Evolutionary conservation across 495 filamentous ascomycete species (phyloP).

Genomic region (Penicilliopsis zonata): DNA sequence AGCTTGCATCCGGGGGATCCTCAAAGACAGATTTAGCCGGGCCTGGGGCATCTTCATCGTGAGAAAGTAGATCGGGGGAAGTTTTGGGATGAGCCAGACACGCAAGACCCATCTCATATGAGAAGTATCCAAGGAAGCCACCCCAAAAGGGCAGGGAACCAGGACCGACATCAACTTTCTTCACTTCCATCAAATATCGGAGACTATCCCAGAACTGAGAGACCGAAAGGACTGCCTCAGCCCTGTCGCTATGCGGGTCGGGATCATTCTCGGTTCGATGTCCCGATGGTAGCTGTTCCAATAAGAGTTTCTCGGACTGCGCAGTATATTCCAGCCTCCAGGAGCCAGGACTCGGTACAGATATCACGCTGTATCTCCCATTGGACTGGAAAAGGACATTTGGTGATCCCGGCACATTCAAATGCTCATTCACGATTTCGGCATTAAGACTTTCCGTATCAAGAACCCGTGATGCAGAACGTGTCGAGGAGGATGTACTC

Average conservation of each 20-base stretch:
- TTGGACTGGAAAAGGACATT: conserved; percentile 32
- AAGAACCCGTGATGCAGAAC: conserved; percentile 18
- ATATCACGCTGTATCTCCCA: conserved; percentile 28
- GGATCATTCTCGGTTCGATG: neutral
- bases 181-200: conserved; percentile 41
- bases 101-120: conserved; percentile 72
- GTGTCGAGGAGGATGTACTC: conserved; percentile 18
- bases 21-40: conserved; percentile 9
- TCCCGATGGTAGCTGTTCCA: conserved; percentile 11
- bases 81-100: conserved; percentile 24
- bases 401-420: conserved; percentile 25
- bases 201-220: conserved; percentile 30
- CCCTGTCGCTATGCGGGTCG: neutral
- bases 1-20: conserved; percentile 58
- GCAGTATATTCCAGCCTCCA: conserved; percentile 32
- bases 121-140: conserved; percentile 80
- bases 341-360: conserved; percentile 25
- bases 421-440: conserved; percentile 21
- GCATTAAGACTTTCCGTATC: conserved; percentile 10
- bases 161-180: conserved; percentile 29
- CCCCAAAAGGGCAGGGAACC: conserved; percentile 61
- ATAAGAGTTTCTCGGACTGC: conserved; percentile 9
- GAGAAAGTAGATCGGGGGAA: conserved; percentile 1
- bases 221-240: conserved; percentile 16
- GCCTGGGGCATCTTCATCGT: conserved; percentile 1